Evolutionary conservation across 768 basidiomycete species (phyloP), one percentile per base, ranked within the genome.

Genomic region (Fomitopsis serialis): DNA sequence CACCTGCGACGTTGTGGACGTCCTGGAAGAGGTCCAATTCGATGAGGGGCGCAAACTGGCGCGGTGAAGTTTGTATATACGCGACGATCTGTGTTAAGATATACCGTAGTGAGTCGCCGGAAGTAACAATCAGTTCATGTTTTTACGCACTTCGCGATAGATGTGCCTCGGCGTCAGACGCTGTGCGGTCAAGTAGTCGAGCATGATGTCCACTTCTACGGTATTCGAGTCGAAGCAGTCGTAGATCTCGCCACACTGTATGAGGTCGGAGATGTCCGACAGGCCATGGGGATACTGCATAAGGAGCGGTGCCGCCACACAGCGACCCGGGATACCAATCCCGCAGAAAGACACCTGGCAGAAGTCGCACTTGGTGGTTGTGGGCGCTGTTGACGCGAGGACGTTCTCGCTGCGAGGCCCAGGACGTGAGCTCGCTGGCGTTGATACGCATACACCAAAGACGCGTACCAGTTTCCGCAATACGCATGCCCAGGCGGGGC

Each of bases 321-420:
- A 93, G 45, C 91, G 82, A 15, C 79, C 80, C 52, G 82, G 88
- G 22, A 93, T 78, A 45, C 80, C 80, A 54, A 93, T 82, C 10
- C 91, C 91, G 62, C 91, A 93, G 67, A 92, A 92, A 1, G 77
- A 87, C 8, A 88, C 82, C 54, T 84, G 82, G 59, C 91, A 93
- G 57, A 92, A 78, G 64, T 92, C 90, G 63, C 91, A 93, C 68
- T 80, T 85, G 23, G 87, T 80, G n/a, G 90, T 89, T 29, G 81
- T 69, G 13, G 91, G 91, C 12, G 91, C 88, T 29, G 70, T 74
- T 2, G 85, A 68, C 24, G 88, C 87, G 23, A 91, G 79, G 4
- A 91, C 64, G 62, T 80, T 89, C 68, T 92, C 91, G 62, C 89
- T 90, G 21, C 10, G 36, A 17, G 52, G 25, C 21, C 45, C 48